Conservation (phyloP, 768 basidiomycete genomes). For the Russula sp. region DNA sequence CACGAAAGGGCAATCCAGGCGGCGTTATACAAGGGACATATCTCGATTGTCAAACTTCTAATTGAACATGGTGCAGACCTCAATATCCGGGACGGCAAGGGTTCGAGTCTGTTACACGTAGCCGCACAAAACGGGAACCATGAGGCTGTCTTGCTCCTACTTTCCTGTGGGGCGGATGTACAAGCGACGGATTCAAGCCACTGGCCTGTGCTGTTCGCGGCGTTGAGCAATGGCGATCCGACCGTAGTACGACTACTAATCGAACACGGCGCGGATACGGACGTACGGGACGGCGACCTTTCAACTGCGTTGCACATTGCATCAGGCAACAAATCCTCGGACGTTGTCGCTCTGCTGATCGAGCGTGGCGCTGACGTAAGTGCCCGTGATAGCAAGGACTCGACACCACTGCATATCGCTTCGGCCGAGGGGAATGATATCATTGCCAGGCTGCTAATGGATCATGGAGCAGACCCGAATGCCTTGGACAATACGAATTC, state of each 20-base stretch:
- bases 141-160: background rate
- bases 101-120: background rate
- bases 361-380: no score
- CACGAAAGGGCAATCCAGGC: no score
- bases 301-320: background rate
- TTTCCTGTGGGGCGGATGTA: background rate
- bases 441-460: no score
- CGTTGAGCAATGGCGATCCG: background rate
- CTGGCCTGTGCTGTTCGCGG: background rate
- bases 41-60: background rate
- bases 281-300: background rate
- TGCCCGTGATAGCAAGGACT: no score
- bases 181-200: background rate
- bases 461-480: no score
- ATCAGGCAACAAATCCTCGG: background rate
- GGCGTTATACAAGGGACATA: no score
- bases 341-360: background rate
- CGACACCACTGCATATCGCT: no score
- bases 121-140: background rate
- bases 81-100: background rate
- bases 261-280: background rate
- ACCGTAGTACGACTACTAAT: background rate
- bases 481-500: no score
- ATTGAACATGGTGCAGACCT: background rate
- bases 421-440: no score